Conservation (phyloP, 352 stramenopile genomes). For the Globisporangium takayamanum region DNA sequence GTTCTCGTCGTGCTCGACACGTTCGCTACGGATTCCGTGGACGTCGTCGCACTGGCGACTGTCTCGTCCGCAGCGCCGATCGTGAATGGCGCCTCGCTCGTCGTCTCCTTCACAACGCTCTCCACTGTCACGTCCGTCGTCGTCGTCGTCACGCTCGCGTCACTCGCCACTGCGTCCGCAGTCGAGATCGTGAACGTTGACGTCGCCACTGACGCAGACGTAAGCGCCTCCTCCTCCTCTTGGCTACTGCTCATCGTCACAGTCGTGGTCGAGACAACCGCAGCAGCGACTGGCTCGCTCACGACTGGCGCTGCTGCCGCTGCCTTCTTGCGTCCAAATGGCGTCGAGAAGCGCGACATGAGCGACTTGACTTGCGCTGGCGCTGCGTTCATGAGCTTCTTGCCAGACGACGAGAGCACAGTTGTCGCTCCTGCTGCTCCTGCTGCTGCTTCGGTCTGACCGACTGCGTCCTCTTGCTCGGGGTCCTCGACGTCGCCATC, state of each 20-base stretch:
- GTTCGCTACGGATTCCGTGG: not conserved
- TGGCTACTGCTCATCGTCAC: not conserved
- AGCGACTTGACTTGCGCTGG: slow-evolving; percentile 16
- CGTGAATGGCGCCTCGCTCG: slow-evolving; percentile 10
- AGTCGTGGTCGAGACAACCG: not conserved
- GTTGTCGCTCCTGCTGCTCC: not conserved
- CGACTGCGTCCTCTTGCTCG: slow-evolving; percentile 15
- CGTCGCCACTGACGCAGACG: slow-evolving; percentile 1
- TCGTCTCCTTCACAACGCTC: not conserved
- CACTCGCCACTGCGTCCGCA: not conserved
- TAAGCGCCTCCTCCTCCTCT: not conserved
- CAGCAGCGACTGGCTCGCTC: not conserved
- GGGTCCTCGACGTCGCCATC: slow-evolving; percentile 12
- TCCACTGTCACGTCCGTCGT: not conserved
- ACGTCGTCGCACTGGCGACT: not conserved
- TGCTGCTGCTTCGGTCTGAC: not conserved
- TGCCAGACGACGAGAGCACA: slow-evolving; percentile 8
- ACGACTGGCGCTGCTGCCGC: not conserved
- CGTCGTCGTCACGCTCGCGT: not conserved
- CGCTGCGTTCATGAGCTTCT: slow-evolving; percentile 17
- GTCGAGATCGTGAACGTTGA: slow-evolving; percentile 3
- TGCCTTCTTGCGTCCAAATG: slow-evolving; percentile 13
- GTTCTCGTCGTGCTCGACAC: not conserved
- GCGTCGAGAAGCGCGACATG: slow-evolving; percentile 18
- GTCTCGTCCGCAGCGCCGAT: not conserved